Evolutionary conservation across 1,139 yeast genomes (phyloP).

Genomic region (Insectozyma bohioensis): DNA sequence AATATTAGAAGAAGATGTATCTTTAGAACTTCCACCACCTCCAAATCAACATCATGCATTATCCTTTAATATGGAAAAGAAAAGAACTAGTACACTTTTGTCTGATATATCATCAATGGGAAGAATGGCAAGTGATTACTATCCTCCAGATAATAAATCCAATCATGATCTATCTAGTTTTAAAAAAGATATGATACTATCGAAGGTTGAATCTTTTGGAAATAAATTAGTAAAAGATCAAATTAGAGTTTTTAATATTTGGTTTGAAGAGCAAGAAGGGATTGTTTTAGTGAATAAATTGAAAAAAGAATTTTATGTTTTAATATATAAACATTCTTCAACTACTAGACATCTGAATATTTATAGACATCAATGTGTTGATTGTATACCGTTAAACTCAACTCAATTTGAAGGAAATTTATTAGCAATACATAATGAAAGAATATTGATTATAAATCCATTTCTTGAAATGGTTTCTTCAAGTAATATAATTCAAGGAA

Average conservation of each 20-base stretch:
- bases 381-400: slow-evolving; percentile 40
- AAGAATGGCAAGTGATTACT: slow-evolving; percentile 54
- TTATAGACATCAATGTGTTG: slow-evolving; percentile 37
- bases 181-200: slow-evolving; percentile 66
- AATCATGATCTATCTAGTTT: slow-evolving; percentile 30
- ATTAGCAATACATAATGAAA: slow-evolving; percentile 32
- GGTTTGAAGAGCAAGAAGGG: slow-evolving; percentile 58
- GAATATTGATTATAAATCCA: slow-evolving; percentile 59
- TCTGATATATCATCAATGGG: slow-evolving; percentile 61
- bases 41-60: slow-evolving; percentile 15
- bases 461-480: slow-evolving; percentile 54
- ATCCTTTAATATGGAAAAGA: slow-evolving; percentile 48
- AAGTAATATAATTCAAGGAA: slow-evolving; percentile 24
- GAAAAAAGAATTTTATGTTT: slow-evolving; percentile 42
- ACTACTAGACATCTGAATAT: slow-evolving; percentile 35
- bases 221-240: slow-evolving; percentile 17
- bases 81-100: slow-evolving; percentile 51
- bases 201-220: slow-evolving; percentile 46
- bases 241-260: slow-evolving; percentile 44
- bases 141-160: slow-evolving; percentile 29
- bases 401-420: slow-evolving; percentile 40
- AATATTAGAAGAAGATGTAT: slow-evolving; percentile 42
- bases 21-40: slow-evolving; percentile 17
- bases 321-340: slow-evolving; percentile 45
- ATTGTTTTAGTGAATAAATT: slow-evolving; percentile 43